Conservation (phyloP, 2,329 filamentous ascomycete species). For the Whalleya microplaca region DNA sequence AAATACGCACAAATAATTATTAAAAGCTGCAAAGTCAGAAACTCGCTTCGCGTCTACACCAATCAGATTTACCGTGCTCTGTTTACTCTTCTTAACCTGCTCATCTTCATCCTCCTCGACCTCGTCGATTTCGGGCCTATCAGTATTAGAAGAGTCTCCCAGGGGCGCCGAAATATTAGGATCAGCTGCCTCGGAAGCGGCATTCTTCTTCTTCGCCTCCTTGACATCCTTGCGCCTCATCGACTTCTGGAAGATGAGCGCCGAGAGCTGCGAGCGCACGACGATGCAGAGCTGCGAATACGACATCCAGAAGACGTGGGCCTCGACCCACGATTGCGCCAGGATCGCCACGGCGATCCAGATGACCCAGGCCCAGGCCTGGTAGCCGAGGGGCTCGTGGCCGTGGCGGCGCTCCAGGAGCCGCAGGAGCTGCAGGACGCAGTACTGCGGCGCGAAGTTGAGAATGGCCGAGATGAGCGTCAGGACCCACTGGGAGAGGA, state of each 20-base stretch:
- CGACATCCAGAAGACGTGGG: constrained; percentile 69
- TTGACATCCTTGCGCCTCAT: constrained; percentile 80
- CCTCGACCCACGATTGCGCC: constrained; percentile 62
- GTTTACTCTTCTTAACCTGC: constrained; percentile 56
- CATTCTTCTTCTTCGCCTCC: constrained; percentile 55
- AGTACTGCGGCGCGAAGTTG: constrained; percentile 72
- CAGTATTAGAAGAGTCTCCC: constrained; percentile 35
- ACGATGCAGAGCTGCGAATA: constrained; percentile 67
- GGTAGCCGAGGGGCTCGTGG: constrained; percentile 49
- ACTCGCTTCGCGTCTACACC: constrained; percentile 76
- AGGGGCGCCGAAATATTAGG: constrained; percentile 32
- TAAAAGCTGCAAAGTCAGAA: constrained; percentile 68
- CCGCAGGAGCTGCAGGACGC: constrained; percentile 67
- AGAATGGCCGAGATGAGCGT: constrained; percentile 58
- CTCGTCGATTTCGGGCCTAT: constrained; percentile 37
- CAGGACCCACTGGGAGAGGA: constrained; percentile 63
- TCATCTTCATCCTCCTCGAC: constrained; percentile 53
- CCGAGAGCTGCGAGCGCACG: constrained; percentile 69
- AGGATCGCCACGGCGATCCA: constrained; percentile 65
- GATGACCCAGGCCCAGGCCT: constrained; percentile 71
- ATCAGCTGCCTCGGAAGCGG: constrained; percentile 36
- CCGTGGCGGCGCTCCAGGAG: constrained; percentile 61
- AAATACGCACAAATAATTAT: constrained; percentile 61
- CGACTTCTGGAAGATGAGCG: constrained; percentile 76
- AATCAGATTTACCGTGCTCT: constrained; percentile 77